A percentile compares a stretch with the other conserved stretches of the same genome.
Evolutionary conservation across 768 basidiomycete species (phyloP).

Genomic region (Amanita muscaria): DNA sequence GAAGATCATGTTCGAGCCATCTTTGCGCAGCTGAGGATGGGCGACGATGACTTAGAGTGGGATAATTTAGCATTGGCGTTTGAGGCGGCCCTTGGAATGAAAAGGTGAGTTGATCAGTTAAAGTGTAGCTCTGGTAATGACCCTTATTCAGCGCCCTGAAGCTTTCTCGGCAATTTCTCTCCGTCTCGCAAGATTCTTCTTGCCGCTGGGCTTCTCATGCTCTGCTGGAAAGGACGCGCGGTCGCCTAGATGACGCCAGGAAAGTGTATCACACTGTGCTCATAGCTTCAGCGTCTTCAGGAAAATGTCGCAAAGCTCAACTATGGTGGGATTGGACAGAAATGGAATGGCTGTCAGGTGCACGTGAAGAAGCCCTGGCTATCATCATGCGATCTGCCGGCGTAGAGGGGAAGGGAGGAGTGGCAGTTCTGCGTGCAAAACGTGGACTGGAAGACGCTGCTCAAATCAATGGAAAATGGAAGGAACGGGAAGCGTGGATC

Average conservation of each 20-base stretch:
- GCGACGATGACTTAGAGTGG: constrained; percentile 50
- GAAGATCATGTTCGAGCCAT: constrained; percentile 42
- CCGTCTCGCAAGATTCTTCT: constrained; percentile 46
- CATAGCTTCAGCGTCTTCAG: constrained; percentile 28
- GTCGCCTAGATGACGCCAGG: constrained; percentile 57
- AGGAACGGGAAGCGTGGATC: constrained; percentile 56
- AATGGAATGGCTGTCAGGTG: constrained; percentile 66
- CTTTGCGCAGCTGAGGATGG: constrained; percentile 48
- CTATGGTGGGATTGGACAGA: constrained; percentile 85
- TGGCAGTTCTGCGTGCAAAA: constrained; percentile 55
- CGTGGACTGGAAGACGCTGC: constrained; percentile 47
- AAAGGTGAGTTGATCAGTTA: constrained; percentile 33
- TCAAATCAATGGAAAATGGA: constrained; percentile 31
- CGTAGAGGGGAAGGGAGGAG: constrained; percentile 41
- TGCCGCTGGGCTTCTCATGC: constrained; percentile 72
- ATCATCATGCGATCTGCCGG: constrained; percentile 48
- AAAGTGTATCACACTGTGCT: constrained; percentile 72
- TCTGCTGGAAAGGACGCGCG: constrained; percentile 59
- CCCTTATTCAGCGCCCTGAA: constrained; percentile 47
- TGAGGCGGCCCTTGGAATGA: constrained; percentile 50
- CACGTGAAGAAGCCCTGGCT: constrained; percentile 39
- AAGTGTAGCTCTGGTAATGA: neutral
- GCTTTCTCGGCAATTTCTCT: constrained; percentile 56
- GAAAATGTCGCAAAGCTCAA: constrained; percentile 27
- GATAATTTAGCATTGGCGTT: constrained; percentile 58